These are phyloP conservation scores for Monosporascus sp. DNA, from an alignment of 2,329 filamentous ascomycete genomes.

Conservation along the genomic window DNA sequence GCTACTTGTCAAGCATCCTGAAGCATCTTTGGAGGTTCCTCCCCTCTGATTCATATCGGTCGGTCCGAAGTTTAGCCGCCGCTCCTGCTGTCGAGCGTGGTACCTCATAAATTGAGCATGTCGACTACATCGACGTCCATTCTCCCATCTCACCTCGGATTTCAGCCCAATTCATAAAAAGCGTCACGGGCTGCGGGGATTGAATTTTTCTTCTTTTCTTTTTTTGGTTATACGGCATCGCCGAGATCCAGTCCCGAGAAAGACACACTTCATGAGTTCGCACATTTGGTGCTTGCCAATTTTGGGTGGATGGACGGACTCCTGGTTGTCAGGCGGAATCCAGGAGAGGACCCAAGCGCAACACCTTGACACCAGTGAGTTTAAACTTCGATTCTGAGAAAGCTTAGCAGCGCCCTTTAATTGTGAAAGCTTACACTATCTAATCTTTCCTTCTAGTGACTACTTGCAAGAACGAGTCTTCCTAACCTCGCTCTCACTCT, in stretches of 20 bases:
- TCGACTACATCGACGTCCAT: background rate
- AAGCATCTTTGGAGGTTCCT: background rate
- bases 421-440: no score
- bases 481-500: no score
- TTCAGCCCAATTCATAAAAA: background rate
- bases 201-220: background rate
- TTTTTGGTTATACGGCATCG: background rate
- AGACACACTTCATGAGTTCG: background rate
- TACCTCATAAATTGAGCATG: background rate
- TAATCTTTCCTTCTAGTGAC: no score
- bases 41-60: background rate
- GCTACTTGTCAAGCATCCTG: background rate
- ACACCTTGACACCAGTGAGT: no score
- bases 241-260: background rate
- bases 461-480: no score
- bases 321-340: no score
- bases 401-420: no score
- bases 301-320: background rate
- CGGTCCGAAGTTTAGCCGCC: slow-evolving; percentile 19
- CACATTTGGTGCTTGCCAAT: background rate
- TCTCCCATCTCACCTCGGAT: background rate
- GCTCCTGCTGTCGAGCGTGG: slow-evolving; percentile 1
- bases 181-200: background rate
- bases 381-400: no score
- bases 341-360: no score